Evolutionary conservation across 2,329 filamentous ascomycete genomes (phyloP), one percentile per base, ranked within the genome.

Genomic region (Ascochyta clinopodiicola): DNA sequence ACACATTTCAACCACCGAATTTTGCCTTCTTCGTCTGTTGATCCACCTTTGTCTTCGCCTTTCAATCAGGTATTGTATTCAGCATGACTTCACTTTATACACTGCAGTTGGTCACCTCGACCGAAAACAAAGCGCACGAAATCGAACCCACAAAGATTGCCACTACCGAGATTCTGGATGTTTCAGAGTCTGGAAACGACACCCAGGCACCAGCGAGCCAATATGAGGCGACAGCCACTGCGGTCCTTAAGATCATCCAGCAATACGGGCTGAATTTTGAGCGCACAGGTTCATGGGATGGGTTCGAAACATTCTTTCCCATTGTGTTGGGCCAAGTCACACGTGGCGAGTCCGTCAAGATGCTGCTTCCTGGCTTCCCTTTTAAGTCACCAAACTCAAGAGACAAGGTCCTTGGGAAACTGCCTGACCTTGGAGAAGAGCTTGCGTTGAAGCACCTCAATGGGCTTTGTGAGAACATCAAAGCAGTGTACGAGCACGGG

Each of bases 351-450:
- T 59, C 69, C 3, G 51, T 72, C 29, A 62, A 51, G 21, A 61
- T 74, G 52, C 58, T 72, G 13, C 77, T 87, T 0, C 85, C 85
- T 0, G 84, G 83, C 0, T 87, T 87, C 40, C 84, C 85, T 0
- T 87, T 85, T 77, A 87, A 87, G 62, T 86, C 83, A 0, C 81
- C 84, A 10, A 87, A 87, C 58, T 77, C 75, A 0, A 66, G 67
- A 1, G 75, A 79, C 21, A 88, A 88, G 55, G 82, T 85, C 0
- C 69, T 87, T 5, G 83, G 77, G n/a, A 59, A 59, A 2, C 58
- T 79, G 13, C 79, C 78, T 1, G 79, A 81, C 45, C 61, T 78
- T 8, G 78, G 73, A 6, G 79, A 80, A 53, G 75, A 79, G 49
- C 63, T 80, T 38, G 78, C 78, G 4, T 62, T 80, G 25, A 67